These are phyloP conservation scores for Penicillium riverlandense DNA, from an alignment of 495 filamentous ascomycete genomes.

Conservation along the genomic window DNA sequence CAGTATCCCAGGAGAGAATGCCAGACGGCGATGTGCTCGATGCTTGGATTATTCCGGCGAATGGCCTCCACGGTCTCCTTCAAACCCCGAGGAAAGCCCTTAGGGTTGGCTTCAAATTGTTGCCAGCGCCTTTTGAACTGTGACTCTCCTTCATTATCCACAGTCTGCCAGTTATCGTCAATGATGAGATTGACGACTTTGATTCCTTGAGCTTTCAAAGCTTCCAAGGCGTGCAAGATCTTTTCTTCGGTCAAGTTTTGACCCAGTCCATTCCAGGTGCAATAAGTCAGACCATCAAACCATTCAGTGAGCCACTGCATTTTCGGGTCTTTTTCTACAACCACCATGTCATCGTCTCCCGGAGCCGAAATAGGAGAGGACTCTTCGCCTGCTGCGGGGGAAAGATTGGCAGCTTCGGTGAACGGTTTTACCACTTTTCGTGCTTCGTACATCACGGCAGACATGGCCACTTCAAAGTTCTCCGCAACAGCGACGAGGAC, in stretches of 20 bases:
- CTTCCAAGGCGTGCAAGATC: conserved; percentile 65
- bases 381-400: background rate
- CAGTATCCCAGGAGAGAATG: conserved; percentile 95
- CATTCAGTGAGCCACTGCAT: conserved; percentile 77
- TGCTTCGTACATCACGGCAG: conserved; percentile 80
- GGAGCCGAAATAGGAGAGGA: conserved; percentile 23
- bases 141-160: conserved; percentile 49
- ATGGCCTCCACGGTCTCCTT: conserved; percentile 61
- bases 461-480: conserved; percentile 68
- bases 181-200: conserved; percentile 78
- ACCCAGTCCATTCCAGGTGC: conserved; percentile 92
- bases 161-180: conserved; percentile 93
- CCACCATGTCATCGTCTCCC: conserved; percentile 25
- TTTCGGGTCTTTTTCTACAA: conserved; percentile 39
- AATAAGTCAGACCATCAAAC: conserved; percentile 78
- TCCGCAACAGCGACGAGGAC: conserved; percentile 67
- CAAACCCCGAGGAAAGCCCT: conserved; percentile 74
- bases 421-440: conserved; percentile 54
- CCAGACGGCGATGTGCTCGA: conserved; percentile 88
- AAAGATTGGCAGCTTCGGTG: conserved; percentile 1
- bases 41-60: conserved; percentile 59
- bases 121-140: conserved; percentile 52
- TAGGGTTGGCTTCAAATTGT: conserved; percentile 75
- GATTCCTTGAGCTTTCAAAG: conserved; percentile 63
- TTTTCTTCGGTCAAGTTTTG: conserved; percentile 74